These are phyloP conservation scores for Tremellales sp. DNA, from an alignment of 1,284 basidiomycete genomes.

Conservation along the genomic window DNA sequence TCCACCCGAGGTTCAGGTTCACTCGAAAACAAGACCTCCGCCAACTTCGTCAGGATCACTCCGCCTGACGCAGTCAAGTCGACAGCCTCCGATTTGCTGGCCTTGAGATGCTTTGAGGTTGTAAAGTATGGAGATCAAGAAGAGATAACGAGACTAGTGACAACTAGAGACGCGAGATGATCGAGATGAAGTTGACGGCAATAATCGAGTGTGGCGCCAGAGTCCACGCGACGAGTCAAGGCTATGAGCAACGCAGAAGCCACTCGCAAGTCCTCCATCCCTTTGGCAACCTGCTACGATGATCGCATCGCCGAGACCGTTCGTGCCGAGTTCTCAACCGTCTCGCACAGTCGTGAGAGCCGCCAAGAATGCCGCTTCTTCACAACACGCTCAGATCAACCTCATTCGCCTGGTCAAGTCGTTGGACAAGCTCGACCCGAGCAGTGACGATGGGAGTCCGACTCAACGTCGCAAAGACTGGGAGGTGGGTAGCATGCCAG, in stretches of 20 bases:
- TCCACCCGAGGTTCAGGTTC: too few species aligned
- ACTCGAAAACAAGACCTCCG: too few species aligned
- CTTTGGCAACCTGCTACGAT: background rate
- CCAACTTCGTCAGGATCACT: too few species aligned
- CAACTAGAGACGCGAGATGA: background rate
- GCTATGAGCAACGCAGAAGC: background rate
- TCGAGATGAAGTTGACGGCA: background rate
- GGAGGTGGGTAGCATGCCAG: conserved; percentile 28
- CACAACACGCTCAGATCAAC: conserved; percentile 41
- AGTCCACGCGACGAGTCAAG: background rate
- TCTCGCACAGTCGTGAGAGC: conserved; percentile 25
- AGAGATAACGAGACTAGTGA: background rate
- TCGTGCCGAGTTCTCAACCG: conserved; percentile 8
- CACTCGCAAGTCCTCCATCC: background rate
- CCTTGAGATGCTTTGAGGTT: background rate
- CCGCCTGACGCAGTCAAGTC: too few species aligned
- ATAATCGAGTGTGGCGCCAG: conserved; percentile 2
- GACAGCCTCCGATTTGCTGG: too few species aligned
- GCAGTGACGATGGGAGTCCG: conserved; percentile 16
- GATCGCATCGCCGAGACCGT: background rate
- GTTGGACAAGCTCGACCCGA: conserved; percentile 21
- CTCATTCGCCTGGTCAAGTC: conserved; percentile 40
- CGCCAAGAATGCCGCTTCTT: conserved; percentile 25
- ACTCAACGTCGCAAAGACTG: conserved; percentile 40
- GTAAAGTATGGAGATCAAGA: conserved; percentile 1